A percentile compares a stretch with the other conserved stretches of the same genome.
phyloP scores from a whole-genome alignment of 768 basidiomycete genomes.

The Hygrophorus pudorinus region DNA sequence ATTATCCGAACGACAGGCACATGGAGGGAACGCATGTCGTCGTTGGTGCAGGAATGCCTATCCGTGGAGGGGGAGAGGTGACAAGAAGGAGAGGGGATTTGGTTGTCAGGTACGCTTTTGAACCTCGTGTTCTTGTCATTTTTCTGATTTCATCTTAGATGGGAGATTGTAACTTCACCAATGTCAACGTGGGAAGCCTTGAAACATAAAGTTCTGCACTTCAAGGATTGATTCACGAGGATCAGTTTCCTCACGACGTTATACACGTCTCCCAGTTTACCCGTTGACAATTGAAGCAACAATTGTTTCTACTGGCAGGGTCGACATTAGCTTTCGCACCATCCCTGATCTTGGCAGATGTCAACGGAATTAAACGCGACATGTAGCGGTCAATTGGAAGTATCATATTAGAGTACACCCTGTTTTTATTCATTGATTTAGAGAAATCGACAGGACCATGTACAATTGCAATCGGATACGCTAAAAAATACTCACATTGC shows the following conservation, averaged over 20 bases:
- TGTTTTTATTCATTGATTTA: no score
- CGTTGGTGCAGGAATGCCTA: slow-evolving; percentile 50
- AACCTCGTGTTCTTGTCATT: background rate
- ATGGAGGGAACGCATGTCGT: slow-evolving; percentile 34
- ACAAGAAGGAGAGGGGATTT: slow-evolving; percentile 37
- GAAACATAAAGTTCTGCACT: slow-evolving; percentile 7
- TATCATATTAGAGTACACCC: no score
- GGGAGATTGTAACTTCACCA: slow-evolving; percentile 11
- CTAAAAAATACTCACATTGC: no score
- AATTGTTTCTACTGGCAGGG: no score
- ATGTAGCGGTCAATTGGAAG: no score
- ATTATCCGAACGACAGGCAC: slow-evolving; percentile 33
- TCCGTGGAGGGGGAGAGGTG: slow-evolving; percentile 29
- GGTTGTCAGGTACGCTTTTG: slow-evolving; percentile 33
- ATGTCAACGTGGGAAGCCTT: slow-evolving; percentile 9
- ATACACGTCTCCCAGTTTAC: no score
- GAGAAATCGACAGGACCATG: no score
- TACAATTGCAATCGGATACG: no score
- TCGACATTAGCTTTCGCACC: no score
- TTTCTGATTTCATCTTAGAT: slow-evolving; percentile 7
- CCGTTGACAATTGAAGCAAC: no score
- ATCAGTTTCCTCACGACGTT: background rate
- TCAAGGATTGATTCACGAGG: slow-evolving; percentile 1
- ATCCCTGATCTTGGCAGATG: no score
- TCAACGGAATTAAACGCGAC: no score